Evolutionary conservation across 1,284 basidiomycete species (phyloP), one percentile per base, ranked within the genome.

Genomic region (Hemileia vastatrix): DNA sequence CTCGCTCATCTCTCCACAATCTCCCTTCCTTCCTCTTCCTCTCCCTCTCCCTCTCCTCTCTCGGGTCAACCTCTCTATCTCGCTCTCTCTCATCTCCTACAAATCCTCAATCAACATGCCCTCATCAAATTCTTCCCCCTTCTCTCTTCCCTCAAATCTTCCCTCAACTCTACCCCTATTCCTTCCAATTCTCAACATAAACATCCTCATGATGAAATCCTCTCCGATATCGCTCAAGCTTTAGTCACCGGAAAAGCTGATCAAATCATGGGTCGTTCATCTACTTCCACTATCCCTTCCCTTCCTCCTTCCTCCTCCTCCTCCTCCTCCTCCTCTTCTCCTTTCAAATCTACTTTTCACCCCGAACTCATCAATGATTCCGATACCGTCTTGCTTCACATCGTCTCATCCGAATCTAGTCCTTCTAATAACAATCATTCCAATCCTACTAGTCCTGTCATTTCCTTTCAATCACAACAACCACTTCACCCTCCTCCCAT

Each of bases 221-320:
- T 57, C 33, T 53, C 47, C 15, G 53, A 63, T 32, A 43, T 57
- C 9, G 55, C 57, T 18, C 57, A 57, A 52, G 55, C 54, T 6
- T 50, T 63, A 23, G 52, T 61, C n/a, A 61, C 51, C 49, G 59
- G 59, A 19, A 61, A 61, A 21, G 59, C 45, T 11, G 59, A 61
- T 36, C 54, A 61, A 47, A 54, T 61, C 13, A 54, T 61, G 9
- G 59, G 59, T 13, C 43, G 45, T 13, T 44, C 54, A 15, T 21
- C n/a, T n/a, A n/a, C n/a, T n/a, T n/a, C n/a, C n/a, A n/a, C n/a
- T n/a, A n/a, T n/a, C n/a, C n/a, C n/a, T n/a, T n/a, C n/a, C n/a
- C n/a, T n/a, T n/a, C n/a, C n/a, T n/a, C n/a, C n/a, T n/a, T n/a
- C n/a, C n/a, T n/a, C n/a, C n/a, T n/a, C n/a, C n/a, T n/a, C n/a